Evolutionary conservation across 495 filamentous ascomycete species (phyloP), one percentile per base, ranked within the genome.

Genomic region (Neurospora sp.): DNA sequence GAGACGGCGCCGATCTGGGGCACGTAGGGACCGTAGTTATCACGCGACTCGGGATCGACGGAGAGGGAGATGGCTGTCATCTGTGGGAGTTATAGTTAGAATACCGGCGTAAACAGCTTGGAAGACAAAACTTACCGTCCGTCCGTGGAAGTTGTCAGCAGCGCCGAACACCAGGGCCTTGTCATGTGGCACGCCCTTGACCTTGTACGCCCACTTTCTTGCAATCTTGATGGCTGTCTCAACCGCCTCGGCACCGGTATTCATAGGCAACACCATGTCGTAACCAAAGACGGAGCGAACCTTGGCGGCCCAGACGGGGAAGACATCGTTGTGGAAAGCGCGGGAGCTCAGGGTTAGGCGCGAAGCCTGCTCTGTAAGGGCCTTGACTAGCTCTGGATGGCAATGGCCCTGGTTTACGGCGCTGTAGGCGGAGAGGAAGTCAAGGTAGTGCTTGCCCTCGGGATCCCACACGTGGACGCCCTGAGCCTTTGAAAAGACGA

Each of bases 201-300:
- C 88, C 81, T 97, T 97, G 85, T 99, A 99, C 6, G 94, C 96
- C 96, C 96, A 99, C 83, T 99, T 99, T 71, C 96, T 88, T 73
- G 96, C 95, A 82, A 99, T 91, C 87, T 99, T 99, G 80, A 99
- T 90, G 35, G 89, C 94, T 1, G 96, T 98, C 88, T 99, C 96
- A 65, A 98, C 96, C n/a, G 96, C 96, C 84, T 99, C 96, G 39
- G 94, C 96, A 68, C 96, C 96, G 10, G 96, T 99, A 84, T 98
- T 98, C 96, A 99, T 98, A 68, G 96, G 96, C 82, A 99, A 83
- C 35, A 97, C 94, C 96, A 98, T 99, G 80, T 98, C 96, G 82
- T 94, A 99, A 65, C 93, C 95, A 79, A 98, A 97, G 77, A 86
- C 81, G 70, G 88, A 79, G 74, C 93, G 95, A 70, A 98, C 92